phyloP scores from a whole-genome alignment of 345 rosid species.

The Gossypium stocksii region DNA sequence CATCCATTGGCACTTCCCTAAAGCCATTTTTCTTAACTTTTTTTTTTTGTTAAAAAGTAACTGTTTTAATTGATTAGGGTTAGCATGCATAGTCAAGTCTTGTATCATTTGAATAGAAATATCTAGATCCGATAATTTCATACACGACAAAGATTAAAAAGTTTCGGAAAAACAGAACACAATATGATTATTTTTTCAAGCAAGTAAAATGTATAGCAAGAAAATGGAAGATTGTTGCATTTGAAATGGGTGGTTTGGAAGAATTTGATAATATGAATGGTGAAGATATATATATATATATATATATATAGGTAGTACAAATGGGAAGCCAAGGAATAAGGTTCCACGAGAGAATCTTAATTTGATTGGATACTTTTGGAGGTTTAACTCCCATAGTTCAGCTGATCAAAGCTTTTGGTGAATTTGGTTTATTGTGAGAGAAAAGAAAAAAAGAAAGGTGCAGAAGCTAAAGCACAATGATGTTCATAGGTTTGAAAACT shows the following conservation, averaged over 20 bases:
- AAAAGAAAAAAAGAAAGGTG: neutral
- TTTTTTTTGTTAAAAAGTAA: neutral
- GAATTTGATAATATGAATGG: neutral
- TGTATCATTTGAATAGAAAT: too few relatives aligned
- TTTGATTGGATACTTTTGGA: neutral
- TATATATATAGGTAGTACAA: neutral
- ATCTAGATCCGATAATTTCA: too few relatives aligned
- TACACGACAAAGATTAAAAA: too few relatives aligned
- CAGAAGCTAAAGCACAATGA: neutral
- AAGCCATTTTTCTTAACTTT: neutral
- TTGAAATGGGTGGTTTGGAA: constrained; percentile 1
- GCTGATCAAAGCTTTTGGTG: neutral
- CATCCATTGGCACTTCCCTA: neutral
- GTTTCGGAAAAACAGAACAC: too few relatives aligned
- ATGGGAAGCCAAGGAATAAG: neutral
- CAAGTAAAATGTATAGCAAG: neutral
- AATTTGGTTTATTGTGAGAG: neutral
- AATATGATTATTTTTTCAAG: too few relatives aligned
- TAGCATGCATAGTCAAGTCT: too few relatives aligned
- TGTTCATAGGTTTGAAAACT: constrained; percentile 23
- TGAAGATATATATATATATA: too few relatives aligned
- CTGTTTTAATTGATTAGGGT: too few relatives aligned
- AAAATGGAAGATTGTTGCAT: neutral
- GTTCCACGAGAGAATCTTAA: neutral
- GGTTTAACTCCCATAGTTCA: neutral